Base-by-base conservation (phyloP, 2,329 filamentous ascomycete genomes). In the Fusarium sp. region DNA sequence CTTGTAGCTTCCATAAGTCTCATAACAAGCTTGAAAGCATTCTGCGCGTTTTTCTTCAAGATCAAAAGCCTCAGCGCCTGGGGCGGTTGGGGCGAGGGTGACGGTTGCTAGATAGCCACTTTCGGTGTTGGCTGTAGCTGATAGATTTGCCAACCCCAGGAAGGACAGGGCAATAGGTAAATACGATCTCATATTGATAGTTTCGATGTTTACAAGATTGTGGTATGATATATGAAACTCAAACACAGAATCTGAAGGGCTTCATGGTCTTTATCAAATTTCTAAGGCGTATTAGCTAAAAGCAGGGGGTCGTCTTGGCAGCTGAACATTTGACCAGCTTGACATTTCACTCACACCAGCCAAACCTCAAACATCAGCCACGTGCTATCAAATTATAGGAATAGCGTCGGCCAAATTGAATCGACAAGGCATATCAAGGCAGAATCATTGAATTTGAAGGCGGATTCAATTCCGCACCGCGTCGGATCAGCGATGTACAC, bases 21-120 rank as follows among this genome's bases (percentile, higher is more conserved):
- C n/a, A 17, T 68, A 68, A 6, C 63, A 68, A 12, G 53, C 29
- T 17, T 68, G 56, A 1, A 68, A 68, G 2, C 63, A 68, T 42
- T 33, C 29, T 38, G 63, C 65, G 0, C 44, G 50, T 1, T 62
- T n/a, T 13, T 68, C 57, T 29, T 57, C 62, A 6, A 67, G 29
- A 3, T 52, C 49, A 18, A 55, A 31, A 1, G 27, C 62, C 4
- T 22, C 39, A 8, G 22, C 47, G 3, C 31, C 36, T 2, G 29
- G 41, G 7, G 65, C 33, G 0, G 38, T 25, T 3, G 54, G 20
- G 15, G 35, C 31, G 7, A 25, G 31, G 1, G 54, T 56, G 3
- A 45, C 29, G 5, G 53, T 47, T 17, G 35, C 49, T 12, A 53
- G 27, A 10, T 41, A 52, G 5, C 10, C 20, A 3, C 12, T 31